Conservation (phyloP, 2,329 filamentous ascomycete genomes). For the Falciphora oryzae region DNA sequence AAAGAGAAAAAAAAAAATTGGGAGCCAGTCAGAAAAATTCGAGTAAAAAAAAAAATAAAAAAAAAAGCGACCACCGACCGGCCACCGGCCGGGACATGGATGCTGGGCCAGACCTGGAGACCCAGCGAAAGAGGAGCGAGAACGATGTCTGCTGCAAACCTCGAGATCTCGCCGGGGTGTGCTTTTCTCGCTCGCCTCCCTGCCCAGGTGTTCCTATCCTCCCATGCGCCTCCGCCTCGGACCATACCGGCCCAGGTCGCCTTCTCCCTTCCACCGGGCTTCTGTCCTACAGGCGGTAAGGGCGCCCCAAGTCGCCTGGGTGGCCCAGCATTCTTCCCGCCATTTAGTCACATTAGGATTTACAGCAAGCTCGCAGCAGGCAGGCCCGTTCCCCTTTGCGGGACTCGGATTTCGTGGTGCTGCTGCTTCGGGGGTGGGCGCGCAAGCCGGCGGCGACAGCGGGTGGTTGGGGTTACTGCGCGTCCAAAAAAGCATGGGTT, state of each 20-base stretch:
- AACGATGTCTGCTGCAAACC: not conserved
- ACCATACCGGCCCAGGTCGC: not conserved
- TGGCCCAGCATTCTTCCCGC: not conserved
- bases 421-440: no score
- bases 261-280: not conserved
- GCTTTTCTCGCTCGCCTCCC: not conserved
- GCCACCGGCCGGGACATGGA: conserved; percentile 4
- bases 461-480: not conserved
- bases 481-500: not conserved
- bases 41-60: conserved; percentile 4
- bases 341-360: not conserved
- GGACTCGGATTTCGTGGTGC: not conserved
- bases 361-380: not conserved
- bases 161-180: not conserved
- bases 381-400: not conserved
- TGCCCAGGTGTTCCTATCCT: not conserved
- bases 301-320: no score
- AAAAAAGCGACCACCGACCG: conserved; percentile 8
- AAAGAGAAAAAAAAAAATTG: not conserved
- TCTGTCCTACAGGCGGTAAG: not conserved
- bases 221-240: no score
- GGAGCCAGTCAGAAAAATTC: not conserved
- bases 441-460: not conserved
- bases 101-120: not conserved
- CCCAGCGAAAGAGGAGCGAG: not conserved